phyloP scores from a whole-genome alignment of 75 land plant species.

The Ceratopteris richardii region DNA sequence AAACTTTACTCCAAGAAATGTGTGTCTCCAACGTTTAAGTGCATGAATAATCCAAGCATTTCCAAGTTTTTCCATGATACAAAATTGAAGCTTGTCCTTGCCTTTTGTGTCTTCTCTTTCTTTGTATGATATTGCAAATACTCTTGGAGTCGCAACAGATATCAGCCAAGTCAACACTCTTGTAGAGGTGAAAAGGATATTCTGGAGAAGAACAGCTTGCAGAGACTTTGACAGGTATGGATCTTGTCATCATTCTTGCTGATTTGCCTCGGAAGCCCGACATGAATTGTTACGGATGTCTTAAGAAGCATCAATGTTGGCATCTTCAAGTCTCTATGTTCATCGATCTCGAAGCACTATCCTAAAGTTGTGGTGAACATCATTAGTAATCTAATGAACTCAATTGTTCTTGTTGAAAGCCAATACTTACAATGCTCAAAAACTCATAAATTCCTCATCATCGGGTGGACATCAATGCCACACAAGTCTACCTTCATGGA shows the following conservation, averaged over 20 bases:
- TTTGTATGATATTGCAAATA: constrained; percentile 91
- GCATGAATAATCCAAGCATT: too few relatives aligned
- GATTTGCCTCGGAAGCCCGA: constrained; percentile 98
- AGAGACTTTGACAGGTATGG: constrained; percentile 69
- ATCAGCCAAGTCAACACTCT: constrained; percentile 88
- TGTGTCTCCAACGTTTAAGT: too few relatives aligned
- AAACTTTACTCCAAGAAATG: too few relatives aligned
- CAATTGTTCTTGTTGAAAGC: constrained; percentile 94
- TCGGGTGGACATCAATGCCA: too few relatives aligned
- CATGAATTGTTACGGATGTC: constrained; percentile 96
- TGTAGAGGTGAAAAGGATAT: constrained; percentile 71
- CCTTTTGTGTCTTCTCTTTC: constrained; percentile 72
- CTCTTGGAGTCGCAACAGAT: constrained; percentile 95
- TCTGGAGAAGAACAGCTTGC: constrained; percentile 71
- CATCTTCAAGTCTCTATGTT: constrained; percentile 67
- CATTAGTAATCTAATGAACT: constrained; percentile 98
- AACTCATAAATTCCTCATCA: too few relatives aligned
- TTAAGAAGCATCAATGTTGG: constrained; percentile 98
- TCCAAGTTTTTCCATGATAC: too few relatives aligned
- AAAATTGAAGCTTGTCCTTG: too few relatives aligned
- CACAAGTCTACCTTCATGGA: too few relatives aligned
- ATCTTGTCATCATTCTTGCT: constrained; percentile 92
- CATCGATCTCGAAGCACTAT: constrained; percentile 84
- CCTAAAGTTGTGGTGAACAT: constrained; percentile 83
- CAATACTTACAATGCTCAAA: constrained; percentile 76